A percentile compares a stretch with the other conserved stretches of the same genome.
phyloP scores from a whole-genome alignment of 495 filamentous ascomycete genomes.

The Haplographium delicatum region DNA sequence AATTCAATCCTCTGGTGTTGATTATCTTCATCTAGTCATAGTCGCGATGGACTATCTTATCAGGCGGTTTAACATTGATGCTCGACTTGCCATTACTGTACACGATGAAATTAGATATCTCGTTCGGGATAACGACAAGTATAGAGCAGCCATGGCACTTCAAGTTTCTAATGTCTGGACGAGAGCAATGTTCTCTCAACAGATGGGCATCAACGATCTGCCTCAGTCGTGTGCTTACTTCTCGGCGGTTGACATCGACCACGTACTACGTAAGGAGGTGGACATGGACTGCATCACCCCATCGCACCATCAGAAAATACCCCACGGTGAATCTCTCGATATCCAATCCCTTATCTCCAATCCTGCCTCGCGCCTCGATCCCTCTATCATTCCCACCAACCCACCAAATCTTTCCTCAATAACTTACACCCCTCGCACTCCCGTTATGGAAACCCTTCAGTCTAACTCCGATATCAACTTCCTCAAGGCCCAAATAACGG shows the following conservation, averaged over 20 bases:
- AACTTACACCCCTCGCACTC: slow-evolving; percentile 61
- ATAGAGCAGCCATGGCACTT: slow-evolving; percentile 82
- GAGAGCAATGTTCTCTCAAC: slow-evolving; percentile 91
- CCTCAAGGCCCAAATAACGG: slow-evolving; percentile 78
- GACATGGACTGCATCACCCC: slow-evolving; percentile 97
- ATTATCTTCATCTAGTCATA: slow-evolving; percentile 94
- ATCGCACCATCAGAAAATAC: slow-evolving; percentile 71
- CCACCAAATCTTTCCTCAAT: slow-evolving; percentile 53
- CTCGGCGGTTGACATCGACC: slow-evolving; percentile 90
- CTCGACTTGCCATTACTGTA: slow-evolving; percentile 86
- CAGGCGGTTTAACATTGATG: slow-evolving; percentile 76
- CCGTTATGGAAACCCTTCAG: slow-evolving; percentile 60
- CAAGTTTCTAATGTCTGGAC: slow-evolving; percentile 97
- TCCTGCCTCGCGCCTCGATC: slow-evolving; percentile 58
- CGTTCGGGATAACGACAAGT: slow-evolving; percentile 79
- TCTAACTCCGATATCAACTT: slow-evolving; percentile 46
- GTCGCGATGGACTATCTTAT: slow-evolving; percentile 92
- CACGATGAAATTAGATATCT: slow-evolving; percentile 98
- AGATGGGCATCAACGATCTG: slow-evolving; percentile 92
- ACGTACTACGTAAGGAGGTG: slow-evolving; percentile 91
- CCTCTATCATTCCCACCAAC: slow-evolving; percentile 45
- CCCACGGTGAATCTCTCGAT: slow-evolving; percentile 79
- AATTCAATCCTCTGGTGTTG: slow-evolving; percentile 93
- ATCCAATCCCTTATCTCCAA: slow-evolving; percentile 70
- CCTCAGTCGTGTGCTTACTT: slow-evolving; percentile 94